phyloP scores from a whole-genome alignment of 306 rosid genomes.

The Betula pendula region DNA sequence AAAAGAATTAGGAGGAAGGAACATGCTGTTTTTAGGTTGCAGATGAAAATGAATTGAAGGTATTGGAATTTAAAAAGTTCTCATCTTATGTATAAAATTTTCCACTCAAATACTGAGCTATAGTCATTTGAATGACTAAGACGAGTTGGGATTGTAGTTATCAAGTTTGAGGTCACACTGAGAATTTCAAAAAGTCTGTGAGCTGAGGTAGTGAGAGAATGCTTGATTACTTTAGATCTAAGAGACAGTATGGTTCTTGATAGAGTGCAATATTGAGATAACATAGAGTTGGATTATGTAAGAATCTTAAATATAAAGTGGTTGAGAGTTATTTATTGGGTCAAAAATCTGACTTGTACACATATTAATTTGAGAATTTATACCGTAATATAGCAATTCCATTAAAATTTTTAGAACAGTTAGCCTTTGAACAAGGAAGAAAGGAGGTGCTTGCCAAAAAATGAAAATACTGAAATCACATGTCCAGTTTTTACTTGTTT shows the following conservation, averaged over 20 bases:
- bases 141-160: neutral
- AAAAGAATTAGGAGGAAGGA: neutral
- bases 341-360: neutral
- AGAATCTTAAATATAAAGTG: neutral
- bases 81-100: neutral
- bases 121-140: neutral
- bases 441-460: neutral
- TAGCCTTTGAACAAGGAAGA: neutral
- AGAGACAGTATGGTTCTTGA: neutral
- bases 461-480: neutral
- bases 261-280: neutral
- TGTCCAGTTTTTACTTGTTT: conserved; percentile 17
- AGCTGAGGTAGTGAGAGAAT: neutral
- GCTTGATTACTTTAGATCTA: neutral
- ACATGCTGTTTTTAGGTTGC: neutral
- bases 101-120: neutral
- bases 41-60: neutral
- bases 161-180: neutral
- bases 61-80: neutral
- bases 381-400: neutral
- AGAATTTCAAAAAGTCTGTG: neutral
- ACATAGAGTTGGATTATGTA: neutral
- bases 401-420: neutral
- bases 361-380: neutral
- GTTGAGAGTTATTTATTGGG: neutral